These are phyloP conservation scores for Boletus vermiculosoides DNA, from an alignment of 768 basidiomycete species.

Conservation along the genomic window DNA sequence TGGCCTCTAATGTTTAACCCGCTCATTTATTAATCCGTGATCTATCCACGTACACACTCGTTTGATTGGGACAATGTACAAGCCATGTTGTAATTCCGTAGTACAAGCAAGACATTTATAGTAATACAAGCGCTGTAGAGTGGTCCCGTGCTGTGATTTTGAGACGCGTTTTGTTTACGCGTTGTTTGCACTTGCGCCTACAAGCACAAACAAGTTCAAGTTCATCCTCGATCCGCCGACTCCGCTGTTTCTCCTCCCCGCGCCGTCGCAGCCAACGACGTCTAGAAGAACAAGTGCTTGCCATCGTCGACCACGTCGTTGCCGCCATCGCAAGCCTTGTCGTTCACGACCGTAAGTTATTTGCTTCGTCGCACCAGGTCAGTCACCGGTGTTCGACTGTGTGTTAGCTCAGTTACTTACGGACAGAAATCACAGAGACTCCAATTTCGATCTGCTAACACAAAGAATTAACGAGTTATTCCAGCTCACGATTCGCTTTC, in stretches of 20 bases:
- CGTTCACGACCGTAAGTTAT: constrained; percentile 27
- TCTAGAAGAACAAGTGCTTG: constrained; percentile 20
- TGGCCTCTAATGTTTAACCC: neutral
- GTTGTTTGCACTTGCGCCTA: constrained; percentile 28
- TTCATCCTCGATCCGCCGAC: constrained; percentile 12
- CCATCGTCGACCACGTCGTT: constrained; percentile 18
- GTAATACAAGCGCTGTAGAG: neutral
- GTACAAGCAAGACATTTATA: neutral
- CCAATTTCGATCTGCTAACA: constrained; percentile 19
- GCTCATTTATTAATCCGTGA: neutral
- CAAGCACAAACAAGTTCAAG: constrained; percentile 36
- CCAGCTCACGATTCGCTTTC: constrained; percentile 24
- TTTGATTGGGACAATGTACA: neutral
- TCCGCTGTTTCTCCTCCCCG: constrained; percentile 19
- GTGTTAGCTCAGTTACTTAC: neutral
- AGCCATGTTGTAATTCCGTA: constrained; percentile 5
- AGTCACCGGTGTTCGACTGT: constrained; percentile 3
- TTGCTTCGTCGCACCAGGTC: constrained; percentile 24
- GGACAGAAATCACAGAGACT: constrained; percentile 5
- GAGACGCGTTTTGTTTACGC: constrained; percentile 30
- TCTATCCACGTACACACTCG: neutral
- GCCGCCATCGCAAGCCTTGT: constrained; percentile 20
- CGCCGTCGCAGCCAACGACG: constrained; percentile 19
- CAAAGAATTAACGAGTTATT: constrained; percentile 23
- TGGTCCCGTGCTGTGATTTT: constrained; percentile 25